Conservation (phyloP, 1,284 basidiomycete genomes). For the Irpex rosettiformis region DNA sequence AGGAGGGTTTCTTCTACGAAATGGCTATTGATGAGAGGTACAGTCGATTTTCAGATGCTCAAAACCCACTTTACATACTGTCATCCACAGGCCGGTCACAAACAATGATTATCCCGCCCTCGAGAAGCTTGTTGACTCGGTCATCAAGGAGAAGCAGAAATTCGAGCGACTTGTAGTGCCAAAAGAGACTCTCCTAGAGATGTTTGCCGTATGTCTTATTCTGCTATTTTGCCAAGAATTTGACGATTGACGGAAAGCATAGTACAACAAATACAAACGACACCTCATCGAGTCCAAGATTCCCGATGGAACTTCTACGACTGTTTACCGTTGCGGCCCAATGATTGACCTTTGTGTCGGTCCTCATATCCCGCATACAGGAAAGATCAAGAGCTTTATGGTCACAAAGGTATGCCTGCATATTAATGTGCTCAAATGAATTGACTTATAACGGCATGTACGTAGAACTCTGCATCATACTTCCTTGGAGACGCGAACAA, state of each 20-base stretch:
- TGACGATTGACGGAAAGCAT: constrained; percentile 3
- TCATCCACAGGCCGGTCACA: constrained; percentile 57
- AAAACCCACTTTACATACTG: constrained; percentile 8
- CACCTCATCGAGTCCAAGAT: constrained; percentile 96
- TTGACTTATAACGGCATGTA: neutral
- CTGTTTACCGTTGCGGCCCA: constrained; percentile 98
- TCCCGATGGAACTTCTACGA: constrained; percentile 94
- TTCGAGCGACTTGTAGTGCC: constrained; percentile 94
- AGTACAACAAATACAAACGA: constrained; percentile 99
- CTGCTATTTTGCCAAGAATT: neutral
- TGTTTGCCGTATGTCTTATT: constrained; percentile 76
- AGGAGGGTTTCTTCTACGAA: constrained; percentile 99
- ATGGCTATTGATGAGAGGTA: constrained; percentile 82
- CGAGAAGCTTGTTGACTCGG: constrained; percentile 85
- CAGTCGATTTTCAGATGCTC: constrained; percentile 19
- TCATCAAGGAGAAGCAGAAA: constrained; percentile 95
- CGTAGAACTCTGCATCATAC: constrained; percentile 94
- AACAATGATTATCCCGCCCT: constrained; percentile 85
- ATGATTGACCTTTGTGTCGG: constrained; percentile 98
- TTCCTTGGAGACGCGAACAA: constrained; percentile 95
- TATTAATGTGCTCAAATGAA: constrained; percentile 3
- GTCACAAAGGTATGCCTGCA: constrained; percentile 85
- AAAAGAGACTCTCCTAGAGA: constrained; percentile 92
- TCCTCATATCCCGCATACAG: constrained; percentile 97
- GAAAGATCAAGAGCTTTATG: constrained; percentile 96